A percentile compares a stretch with the other conserved stretches of the same genome.
Conservation (phyloP, 495 filamentous ascomycete species). For the Achaetomiella virescens region DNA sequence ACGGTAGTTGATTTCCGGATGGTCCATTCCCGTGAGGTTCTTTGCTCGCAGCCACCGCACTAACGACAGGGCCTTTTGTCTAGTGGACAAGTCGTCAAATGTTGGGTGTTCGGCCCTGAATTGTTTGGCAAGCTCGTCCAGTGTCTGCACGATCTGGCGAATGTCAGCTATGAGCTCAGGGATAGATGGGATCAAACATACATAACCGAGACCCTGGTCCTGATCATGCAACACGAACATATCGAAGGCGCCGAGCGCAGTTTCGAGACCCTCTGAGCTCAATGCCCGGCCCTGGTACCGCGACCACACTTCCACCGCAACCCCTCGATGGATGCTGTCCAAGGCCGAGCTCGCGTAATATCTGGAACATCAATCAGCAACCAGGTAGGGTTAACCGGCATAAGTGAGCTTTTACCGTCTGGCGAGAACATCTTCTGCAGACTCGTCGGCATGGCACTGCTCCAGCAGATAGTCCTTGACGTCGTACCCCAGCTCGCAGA, state of each 20-base stretch:
- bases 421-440: slow-evolving; percentile 69
- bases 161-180: slow-evolving; percentile 1
- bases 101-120: slow-evolving; percentile 47
- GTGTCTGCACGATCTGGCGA: slow-evolving; percentile 47
- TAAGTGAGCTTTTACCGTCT: slow-evolving; percentile 52
- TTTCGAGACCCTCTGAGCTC: slow-evolving; percentile 49
- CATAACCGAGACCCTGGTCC: slow-evolving; percentile 66
- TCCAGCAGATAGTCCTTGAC: slow-evolving; percentile 76
- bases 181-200: slow-evolving; percentile 29
- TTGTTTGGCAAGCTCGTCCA: slow-evolving; percentile 56
- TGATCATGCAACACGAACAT: slow-evolving; percentile 72
- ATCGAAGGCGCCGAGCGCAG: slow-evolving; percentile 74
- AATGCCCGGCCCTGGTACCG: slow-evolving; percentile 35
- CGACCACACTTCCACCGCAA: slow-evolving; percentile 71
- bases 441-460: slow-evolving; percentile 53
- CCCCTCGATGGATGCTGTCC: slow-evolving; percentile 70
- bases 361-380: slow-evolving; percentile 35
- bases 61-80: slow-evolving; percentile 61
- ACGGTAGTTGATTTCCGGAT: slow-evolving; percentile 57
- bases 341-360: slow-evolving; percentile 70
- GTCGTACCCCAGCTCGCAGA: slow-evolving; percentile 73
- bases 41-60: slow-evolving; percentile 58
- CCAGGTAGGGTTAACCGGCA: not conserved
- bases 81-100: slow-evolving; percentile 47
- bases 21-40: slow-evolving; percentile 61